A percentile compares a stretch with the other conserved stretches of the same genome.
phyloP scores from a whole-genome alignment of 2,329 filamentous ascomycete genomes.

The Fusarium haematococcum region DNA sequence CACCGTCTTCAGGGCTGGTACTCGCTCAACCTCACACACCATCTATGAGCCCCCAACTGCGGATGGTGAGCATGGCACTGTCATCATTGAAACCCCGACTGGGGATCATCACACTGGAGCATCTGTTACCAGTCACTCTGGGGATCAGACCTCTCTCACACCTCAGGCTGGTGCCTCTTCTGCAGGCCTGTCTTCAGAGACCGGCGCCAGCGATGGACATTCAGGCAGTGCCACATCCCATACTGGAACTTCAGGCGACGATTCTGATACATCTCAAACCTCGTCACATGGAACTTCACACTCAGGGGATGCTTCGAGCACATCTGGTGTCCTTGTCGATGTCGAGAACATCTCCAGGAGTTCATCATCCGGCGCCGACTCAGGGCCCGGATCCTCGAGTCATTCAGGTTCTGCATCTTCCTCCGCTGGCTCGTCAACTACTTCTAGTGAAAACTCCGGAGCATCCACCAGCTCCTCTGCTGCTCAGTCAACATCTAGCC shows the following conservation, averaged over 20 bases:
- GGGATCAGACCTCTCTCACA: neutral
- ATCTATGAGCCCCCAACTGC: neutral
- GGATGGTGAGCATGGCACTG: neutral
- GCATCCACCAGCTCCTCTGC: neutral
- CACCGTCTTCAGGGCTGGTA: slow-evolving; percentile 7
- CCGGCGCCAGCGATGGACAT: neutral
- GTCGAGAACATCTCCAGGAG: neutral
- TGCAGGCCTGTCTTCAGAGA: neutral
- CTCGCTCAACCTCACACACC: neutral
- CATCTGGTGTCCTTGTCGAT: neutral
- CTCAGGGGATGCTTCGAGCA: neutral
- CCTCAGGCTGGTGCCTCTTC: neutral
- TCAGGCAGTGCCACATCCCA: neutral
- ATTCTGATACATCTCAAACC: neutral
- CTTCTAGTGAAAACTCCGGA: neutral
- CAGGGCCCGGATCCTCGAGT: neutral
- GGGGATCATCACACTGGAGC: neutral
- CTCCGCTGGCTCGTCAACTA: neutral
- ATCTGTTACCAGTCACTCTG: neutral
- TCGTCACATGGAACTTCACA: neutral
- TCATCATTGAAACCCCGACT: slow-evolving; percentile 1
- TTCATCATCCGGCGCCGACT: too few relatives aligned
- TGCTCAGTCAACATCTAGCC: neutral
- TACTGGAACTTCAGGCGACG: neutral
- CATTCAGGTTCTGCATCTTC: neutral